A percentile compares a stretch with the other conserved stretches of the same genome.
Evolutionary conservation across 2,329 filamentous ascomycete species (phyloP).

Genomic region (Tetracladium maxilliforme): DNA sequence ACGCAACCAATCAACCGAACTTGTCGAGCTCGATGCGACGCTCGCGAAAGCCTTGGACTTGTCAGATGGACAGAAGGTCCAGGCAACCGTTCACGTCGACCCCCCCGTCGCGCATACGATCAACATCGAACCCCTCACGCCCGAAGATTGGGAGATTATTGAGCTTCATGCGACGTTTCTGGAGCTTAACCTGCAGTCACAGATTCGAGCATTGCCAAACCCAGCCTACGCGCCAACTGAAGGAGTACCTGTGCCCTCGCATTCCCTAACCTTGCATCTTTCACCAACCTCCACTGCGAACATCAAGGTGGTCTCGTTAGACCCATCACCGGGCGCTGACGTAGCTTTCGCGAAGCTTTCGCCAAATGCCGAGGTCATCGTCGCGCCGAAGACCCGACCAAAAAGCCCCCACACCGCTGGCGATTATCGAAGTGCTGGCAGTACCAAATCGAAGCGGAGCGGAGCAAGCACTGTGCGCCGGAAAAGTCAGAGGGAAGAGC

Average conservation of each 20-base stretch:
- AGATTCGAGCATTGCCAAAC: constrained; percentile 88
- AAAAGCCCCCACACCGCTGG: constrained; percentile 45
- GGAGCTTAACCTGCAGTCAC: constrained; percentile 81
- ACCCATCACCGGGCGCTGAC: constrained; percentile 52
- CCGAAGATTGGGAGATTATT: constrained; percentile 98
- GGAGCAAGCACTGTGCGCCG: constrained; percentile 54
- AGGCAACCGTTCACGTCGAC: constrained; percentile 63
- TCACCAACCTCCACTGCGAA: constrained; percentile 93
- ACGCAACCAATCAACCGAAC: constrained; percentile 60
- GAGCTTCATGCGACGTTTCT: constrained; percentile 93
- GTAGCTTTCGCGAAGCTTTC: constrained; percentile 82
- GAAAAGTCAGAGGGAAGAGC: constrained; percentile 47
- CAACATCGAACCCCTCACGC: constrained; percentile 89
- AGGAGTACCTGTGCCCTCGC: constrained; percentile 37
- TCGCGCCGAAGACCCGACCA: constrained; percentile 79
- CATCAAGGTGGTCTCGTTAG: constrained; percentile 72
- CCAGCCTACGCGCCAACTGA: constrained; percentile 46
- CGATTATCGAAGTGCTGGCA: constrained; percentile 68
- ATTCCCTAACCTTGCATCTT: constrained; percentile 81
- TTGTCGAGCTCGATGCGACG: constrained; percentile 78
- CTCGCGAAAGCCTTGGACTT: constrained; percentile 67
- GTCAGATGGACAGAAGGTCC: constrained; percentile 67
- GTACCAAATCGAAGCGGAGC: constrained; percentile 66
- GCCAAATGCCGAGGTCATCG: constrained; percentile 90
- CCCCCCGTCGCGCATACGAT: constrained; percentile 85